Conservation (phyloP, 78 protist species). For the Cyanophora paradoxa region DNA sequence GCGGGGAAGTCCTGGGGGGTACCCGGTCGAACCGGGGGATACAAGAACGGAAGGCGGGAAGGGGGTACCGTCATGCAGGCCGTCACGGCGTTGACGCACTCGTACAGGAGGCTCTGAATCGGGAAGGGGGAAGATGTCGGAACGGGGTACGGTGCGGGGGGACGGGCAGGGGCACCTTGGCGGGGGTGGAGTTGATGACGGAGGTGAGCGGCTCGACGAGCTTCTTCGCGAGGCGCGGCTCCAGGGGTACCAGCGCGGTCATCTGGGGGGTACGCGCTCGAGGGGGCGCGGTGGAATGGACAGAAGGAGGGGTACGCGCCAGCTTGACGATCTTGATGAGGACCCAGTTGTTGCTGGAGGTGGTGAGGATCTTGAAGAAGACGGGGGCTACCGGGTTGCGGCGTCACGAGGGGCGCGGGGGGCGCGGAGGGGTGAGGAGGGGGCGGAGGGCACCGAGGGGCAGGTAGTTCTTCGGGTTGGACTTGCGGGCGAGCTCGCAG, state of each 20-base stretch:
- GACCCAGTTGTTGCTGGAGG: conserved; percentile 85
- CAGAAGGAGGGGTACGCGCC: conserved; percentile 1
- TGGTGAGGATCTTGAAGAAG: conserved; percentile 75
- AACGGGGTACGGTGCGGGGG: no score
- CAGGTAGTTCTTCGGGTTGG: conserved; percentile 69
- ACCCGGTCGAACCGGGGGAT: neutral
- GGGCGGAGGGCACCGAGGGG: no score
- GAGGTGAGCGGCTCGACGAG: conserved; percentile 84
- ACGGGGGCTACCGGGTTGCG: no score
- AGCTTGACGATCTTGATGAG: conserved; percentile 88
- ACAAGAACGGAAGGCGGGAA: neutral
- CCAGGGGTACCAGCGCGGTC: conserved; percentile 78
- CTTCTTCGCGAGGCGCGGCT: conserved; percentile 87
- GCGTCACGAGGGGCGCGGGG: no score
- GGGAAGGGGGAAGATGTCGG: no score
- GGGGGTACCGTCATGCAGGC: conserved; percentile 34
- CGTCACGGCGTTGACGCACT: conserved; percentile 79
- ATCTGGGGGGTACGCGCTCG: conserved; percentile 20
- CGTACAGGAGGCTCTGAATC: conserved; percentile 84
- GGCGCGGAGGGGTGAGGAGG: no score
- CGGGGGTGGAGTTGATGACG: conserved; percentile 57
- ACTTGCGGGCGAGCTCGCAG: conserved; percentile 90
- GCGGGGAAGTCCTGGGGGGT: conserved; percentile 21
- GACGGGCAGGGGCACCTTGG: no score
- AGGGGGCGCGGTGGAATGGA: neutral